Evolutionary conservation across 176 grass and related monocot genomes (phyloP).

Genomic region (Coix lacrymajobi): DNA sequence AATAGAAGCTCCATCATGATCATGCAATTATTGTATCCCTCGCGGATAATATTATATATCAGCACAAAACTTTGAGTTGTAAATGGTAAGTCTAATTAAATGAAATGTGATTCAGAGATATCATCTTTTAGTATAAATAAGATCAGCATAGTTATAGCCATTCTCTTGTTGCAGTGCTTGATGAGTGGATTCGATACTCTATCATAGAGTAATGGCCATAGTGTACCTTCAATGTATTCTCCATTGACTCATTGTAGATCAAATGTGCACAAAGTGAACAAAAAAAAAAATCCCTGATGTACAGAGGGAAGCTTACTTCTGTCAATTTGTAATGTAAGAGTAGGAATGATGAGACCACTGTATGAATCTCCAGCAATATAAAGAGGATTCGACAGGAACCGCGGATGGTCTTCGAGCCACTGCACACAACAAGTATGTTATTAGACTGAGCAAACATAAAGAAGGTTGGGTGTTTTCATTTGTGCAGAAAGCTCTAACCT

Average conservation of each 20-base stretch:
- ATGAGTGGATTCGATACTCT: background rate
- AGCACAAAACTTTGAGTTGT: background rate
- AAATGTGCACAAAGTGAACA: background rate
- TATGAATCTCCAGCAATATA: background rate
- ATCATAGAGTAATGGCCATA: background rate
- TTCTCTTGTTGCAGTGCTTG: too few species aligned
- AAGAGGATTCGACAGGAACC: background rate
- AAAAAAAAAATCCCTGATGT: background rate
- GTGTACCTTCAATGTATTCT: background rate
- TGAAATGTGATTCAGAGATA: background rate
- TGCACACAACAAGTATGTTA: background rate
- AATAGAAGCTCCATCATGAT: background rate
- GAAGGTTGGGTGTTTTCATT: background rate
- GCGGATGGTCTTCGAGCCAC: background rate
- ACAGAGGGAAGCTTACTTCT: background rate
- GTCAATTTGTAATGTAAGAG: background rate
- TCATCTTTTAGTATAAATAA: background rate
- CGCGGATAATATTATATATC: background rate
- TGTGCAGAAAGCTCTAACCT: slow-evolving; percentile 23
- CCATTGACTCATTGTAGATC: background rate
- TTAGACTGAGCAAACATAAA: background rate
- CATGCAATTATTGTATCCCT: background rate
- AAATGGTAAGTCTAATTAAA: background rate
- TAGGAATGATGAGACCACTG: background rate
- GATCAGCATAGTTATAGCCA: background rate